Evolutionary conservation across 2,329 filamentous ascomycete genomes (phyloP).

Genomic region (Fusarium albosuccineum): DNA sequence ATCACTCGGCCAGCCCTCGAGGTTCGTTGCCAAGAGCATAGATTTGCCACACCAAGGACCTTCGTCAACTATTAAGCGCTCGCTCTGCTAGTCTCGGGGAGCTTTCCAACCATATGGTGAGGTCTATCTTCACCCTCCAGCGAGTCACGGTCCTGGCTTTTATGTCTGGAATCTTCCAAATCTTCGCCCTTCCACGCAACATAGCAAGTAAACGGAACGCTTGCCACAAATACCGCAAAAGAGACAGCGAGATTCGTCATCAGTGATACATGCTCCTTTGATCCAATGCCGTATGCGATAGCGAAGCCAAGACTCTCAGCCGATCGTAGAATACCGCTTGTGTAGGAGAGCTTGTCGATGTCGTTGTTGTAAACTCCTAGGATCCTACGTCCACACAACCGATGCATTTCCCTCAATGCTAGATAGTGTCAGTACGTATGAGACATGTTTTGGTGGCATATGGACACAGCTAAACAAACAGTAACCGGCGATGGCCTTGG

Average conservation of each 20-base stretch:
- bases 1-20: too few species aligned
- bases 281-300: background rate
- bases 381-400: conserved; percentile 6
- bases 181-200: background rate
- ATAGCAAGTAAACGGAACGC: conserved; percentile 4
- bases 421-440: background rate
- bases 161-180: conserved; percentile 6
- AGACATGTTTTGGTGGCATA: background rate
- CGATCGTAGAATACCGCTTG: conserved; percentile 2
- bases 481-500: background rate
- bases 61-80: too few species aligned
- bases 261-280: background rate
- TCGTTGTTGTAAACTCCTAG: conserved; percentile 1
- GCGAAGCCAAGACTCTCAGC: background rate
- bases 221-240: background rate
- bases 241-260: background rate
- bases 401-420: conserved; percentile 2
- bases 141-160: background rate
- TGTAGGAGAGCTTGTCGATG: background rate
- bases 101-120: too few species aligned
- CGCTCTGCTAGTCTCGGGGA: too few species aligned
- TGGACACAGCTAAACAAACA: background rate
- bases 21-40: too few species aligned
- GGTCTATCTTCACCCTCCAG: background rate
- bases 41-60: too few species aligned